Conservation (phyloP, 192 early-diverging fungal species). For the Funneliformis geosporum region DNA sequence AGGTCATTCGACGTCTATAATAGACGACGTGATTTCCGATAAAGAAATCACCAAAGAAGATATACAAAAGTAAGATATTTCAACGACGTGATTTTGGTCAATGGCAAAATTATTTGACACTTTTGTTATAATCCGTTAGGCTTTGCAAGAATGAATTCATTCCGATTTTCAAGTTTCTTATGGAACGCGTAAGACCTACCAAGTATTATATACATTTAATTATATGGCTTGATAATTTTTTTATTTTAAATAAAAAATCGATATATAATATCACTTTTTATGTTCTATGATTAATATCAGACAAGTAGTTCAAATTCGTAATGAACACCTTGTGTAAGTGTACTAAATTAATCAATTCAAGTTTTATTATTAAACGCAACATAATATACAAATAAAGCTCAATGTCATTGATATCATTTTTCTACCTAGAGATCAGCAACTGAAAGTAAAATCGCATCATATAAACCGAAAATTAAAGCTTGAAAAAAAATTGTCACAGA, state of each 20-base stretch:
- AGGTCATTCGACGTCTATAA: conserved; percentile 1
- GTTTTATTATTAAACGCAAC: not conserved
- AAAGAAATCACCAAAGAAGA: conserved; percentile 9
- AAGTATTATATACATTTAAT: conserved; percentile 17
- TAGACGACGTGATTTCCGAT: not conserved
- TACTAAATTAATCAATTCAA: not conserved
- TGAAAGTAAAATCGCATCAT: not conserved
- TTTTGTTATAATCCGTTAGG: conserved; percentile 6
- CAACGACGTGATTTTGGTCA: not conserved
- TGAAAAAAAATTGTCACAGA: conserved; percentile 21
- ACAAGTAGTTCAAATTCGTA: conserved; percentile 7
- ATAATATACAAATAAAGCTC: not conserved
- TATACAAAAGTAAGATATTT: conserved; percentile 16
- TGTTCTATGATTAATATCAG: not conserved
- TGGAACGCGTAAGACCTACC: conserved; percentile 21
- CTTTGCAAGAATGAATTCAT: conserved; percentile 28
- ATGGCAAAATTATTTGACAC: not conserved
- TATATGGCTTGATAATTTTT: not conserved
- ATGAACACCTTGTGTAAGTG: not conserved
- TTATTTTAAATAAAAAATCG: not conserved
- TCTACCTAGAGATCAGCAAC: not conserved
- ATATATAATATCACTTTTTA: not conserved
- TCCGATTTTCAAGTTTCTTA: conserved; percentile 26
- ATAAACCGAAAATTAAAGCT: conserved; percentile 19
- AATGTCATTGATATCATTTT: not conserved